Conservation (phyloP, 75 land plant genomes). For the Cupressus sempervirens region DNA sequence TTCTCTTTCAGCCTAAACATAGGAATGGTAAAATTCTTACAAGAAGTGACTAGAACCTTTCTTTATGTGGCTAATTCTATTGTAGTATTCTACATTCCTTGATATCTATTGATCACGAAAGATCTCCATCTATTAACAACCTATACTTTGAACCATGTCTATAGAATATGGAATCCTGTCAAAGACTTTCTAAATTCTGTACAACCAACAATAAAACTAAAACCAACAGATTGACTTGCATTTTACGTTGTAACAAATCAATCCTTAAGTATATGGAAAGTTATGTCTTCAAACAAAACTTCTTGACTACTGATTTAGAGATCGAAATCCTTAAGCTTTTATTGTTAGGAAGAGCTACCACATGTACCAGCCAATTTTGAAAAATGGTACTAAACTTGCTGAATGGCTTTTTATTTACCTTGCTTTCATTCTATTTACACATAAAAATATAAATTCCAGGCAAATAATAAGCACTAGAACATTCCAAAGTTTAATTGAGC, state of each 20-base stretch:
- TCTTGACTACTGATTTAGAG: background rate
- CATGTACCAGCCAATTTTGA: background rate
- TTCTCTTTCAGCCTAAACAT: background rate
- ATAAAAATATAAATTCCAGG: background rate
- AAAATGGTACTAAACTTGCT: background rate
- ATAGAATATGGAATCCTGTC: background rate
- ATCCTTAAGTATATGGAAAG: background rate
- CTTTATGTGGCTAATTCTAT: background rate
- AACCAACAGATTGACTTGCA: background rate
- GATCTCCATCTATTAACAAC: background rate
- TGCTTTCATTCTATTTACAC: background rate
- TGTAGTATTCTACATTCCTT: background rate
- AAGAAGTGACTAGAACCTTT: background rate
- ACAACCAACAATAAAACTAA: background rate
- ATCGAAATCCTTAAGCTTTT: background rate
- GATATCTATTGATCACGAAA: background rate
- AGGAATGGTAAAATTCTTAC: background rate
- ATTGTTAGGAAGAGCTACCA: background rate
- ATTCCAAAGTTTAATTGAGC: background rate
- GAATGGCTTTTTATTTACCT: background rate
- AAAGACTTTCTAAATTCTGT: background rate
- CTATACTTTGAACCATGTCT: too few species aligned
- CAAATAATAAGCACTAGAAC: background rate
- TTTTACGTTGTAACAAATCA: background rate
- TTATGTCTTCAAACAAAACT: background rate